Conservation (phyloP, 2,329 filamentous ascomycete species). For the Sarocladium strictum region DNA sequence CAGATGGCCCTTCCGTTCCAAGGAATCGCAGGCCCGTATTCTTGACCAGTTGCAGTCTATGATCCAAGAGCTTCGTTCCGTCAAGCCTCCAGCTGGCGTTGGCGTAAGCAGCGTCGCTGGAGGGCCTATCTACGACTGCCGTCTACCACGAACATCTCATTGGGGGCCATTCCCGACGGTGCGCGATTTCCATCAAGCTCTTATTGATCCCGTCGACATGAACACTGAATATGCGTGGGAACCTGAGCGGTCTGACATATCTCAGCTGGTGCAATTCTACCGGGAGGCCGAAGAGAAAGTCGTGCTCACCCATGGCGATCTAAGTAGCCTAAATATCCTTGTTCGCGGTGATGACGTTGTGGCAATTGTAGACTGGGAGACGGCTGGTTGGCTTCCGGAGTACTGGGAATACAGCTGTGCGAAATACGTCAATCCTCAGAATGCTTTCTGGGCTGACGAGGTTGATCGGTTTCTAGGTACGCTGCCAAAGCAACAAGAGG, state of each 20-base stretch:
- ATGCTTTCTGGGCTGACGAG: slow-evolving; percentile 18
- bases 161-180: slow-evolving; percentile 22
- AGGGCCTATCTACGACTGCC: slow-evolving; percentile 18
- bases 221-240: neutral
- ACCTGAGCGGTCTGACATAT: slow-evolving; percentile 9
- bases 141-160: slow-evolving; percentile 14
- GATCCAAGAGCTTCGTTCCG: slow-evolving; percentile 14
- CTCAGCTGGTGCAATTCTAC: slow-evolving; percentile 16
- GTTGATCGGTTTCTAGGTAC: slow-evolving; percentile 16
- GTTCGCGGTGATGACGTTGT: slow-evolving; percentile 32
- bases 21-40: slow-evolving; percentile 15
- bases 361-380: slow-evolving; percentile 35
- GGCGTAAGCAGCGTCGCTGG: slow-evolving; percentile 15
- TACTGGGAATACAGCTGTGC: slow-evolving; percentile 28
- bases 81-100: slow-evolving; percentile 9
- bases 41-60: slow-evolving; percentile 17
- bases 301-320: slow-evolving; percentile 39
- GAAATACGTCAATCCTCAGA: slow-evolving; percentile 19
- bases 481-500: slow-evolving; percentile 13
- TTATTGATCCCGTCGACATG: slow-evolving; percentile 12
- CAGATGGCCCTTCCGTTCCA: slow-evolving; percentile 13
- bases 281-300: slow-evolving; percentile 10
- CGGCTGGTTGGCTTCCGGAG: slow-evolving; percentile 24
- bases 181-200: slow-evolving; percentile 19
- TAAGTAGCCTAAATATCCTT: slow-evolving; percentile 38